A percentile compares a stretch with the other conserved stretches of the same genome.
Conservation (phyloP, 2,329 filamentous ascomycete genomes). For the Chaetomiaceae sp. region DNA sequence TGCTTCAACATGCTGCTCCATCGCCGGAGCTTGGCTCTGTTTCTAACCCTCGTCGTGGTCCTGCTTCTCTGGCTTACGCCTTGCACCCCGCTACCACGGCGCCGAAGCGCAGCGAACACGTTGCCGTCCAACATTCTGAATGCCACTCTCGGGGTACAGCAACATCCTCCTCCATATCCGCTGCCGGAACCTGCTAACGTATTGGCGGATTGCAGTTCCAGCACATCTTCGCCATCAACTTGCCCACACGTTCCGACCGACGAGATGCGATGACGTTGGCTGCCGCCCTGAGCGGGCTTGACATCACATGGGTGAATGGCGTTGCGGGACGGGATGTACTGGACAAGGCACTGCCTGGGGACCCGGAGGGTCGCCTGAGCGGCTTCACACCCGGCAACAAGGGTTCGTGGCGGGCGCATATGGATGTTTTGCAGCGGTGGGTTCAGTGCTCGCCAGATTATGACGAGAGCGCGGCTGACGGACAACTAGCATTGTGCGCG, state of each 20-base stretch:
- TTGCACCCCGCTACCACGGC: background rate
- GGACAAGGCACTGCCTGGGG: slow-evolving; percentile 32
- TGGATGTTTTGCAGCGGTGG: slow-evolving; percentile 29
- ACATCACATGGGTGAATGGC: slow-evolving; percentile 42
- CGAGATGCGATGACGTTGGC: slow-evolving; percentile 44
- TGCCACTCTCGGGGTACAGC: slow-evolving; percentile 2
- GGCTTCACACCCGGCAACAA: slow-evolving; percentile 28
- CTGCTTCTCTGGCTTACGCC: background rate
- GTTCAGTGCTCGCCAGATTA: background rate
- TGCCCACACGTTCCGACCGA: slow-evolving; percentile 45
- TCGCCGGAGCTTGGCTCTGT: background rate
- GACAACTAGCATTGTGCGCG: slow-evolving; percentile 35
- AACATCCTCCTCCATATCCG: background rate
- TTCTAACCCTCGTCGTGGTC: background rate
- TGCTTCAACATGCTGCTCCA: background rate
- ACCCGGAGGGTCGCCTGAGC: slow-evolving; percentile 25
- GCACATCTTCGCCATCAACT: slow-evolving; percentile 46
- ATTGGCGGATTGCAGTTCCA: slow-evolving; percentile 39
- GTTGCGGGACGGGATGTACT: slow-evolving; percentile 34
- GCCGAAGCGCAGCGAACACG: background rate
- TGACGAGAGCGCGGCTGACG: background rate
- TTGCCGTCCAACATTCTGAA: background rate
- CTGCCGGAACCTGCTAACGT: background rate
- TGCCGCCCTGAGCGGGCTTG: slow-evolving; percentile 39
- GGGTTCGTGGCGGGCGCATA: slow-evolving; percentile 38